Evolutionary conservation across 2,329 filamentous ascomycete genomes (phyloP), one percentile per base, ranked within the genome.

Genomic region (Arthroderma sp.): DNA sequence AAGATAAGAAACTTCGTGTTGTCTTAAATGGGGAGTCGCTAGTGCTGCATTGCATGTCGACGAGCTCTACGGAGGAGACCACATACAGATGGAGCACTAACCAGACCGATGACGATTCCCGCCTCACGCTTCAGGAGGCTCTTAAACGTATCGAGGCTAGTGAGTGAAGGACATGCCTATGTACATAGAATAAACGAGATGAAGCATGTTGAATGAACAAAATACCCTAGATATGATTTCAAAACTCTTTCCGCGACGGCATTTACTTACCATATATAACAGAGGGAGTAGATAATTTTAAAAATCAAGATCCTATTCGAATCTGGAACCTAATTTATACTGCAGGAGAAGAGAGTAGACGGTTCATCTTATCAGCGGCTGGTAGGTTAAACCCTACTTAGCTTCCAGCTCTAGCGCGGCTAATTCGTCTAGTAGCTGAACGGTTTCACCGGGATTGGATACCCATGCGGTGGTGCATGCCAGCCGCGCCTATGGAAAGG

Each of bases 401-500:
- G n/a, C 21, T 13, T 25, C 52, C 17, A 23, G 31, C 41, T 72
- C 69, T 59, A 87, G 66, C 54, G 76, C 78, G 0, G 78, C 78
- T 68, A 95, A 75, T 76, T 97, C 93, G 66, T 96, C 90, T 60
- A 98, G 73, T 65, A 97, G 72, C 64, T 88, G 84, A 39, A 95
- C 88, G 31, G 93, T 98, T 77, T 98, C 93, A 0, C 80, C 78
- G 0, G 93, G 93, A 67, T 83, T 96, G 1, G 93, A 91, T 63
- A 98, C 95, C 93, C 93, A 98, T 0, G 91, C 91, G 21, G 93
- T 97, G 0, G 91, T 96, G 35, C 88, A 93, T 19, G 94, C 91
- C 65, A 90, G 81, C 31, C 91, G 79, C 6, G 91, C 93, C 75
- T 78, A 51, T 17, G 31, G 11, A 54, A 53, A 4, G 25, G 17